Evolutionary conservation across 129 eudicot species (phyloP).

Genomic region (Lactuca sativa): DNA sequence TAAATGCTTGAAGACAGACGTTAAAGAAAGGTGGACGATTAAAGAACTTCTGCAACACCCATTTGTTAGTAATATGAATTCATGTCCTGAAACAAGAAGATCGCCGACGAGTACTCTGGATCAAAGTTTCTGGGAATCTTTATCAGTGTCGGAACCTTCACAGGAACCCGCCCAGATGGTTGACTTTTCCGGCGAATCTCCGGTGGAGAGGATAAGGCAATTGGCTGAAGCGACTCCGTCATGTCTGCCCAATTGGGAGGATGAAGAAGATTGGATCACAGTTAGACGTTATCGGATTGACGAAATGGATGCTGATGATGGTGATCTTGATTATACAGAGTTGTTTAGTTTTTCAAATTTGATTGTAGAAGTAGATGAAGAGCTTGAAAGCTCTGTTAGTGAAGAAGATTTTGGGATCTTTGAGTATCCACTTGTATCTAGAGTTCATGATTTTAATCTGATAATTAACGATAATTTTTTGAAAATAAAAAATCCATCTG

Average conservation of each 20-base stretch:
- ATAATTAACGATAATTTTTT: background rate
- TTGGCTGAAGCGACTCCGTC: conserved; percentile 30
- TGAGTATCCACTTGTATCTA: background rate
- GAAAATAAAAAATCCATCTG: background rate
- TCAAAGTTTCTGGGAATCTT: conserved; percentile 61
- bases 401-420: conserved; percentile 11
- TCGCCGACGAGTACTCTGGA: conserved; percentile 70
- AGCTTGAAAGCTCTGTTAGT: conserved; percentile 14
- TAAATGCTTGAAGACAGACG: conserved; percentile 50
- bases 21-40: conserved; percentile 52
- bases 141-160: conserved; percentile 30
- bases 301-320: conserved; percentile 17
- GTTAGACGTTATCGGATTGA: conserved; percentile 40
- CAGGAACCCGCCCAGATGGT: conserved; percentile 4
- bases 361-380: conserved; percentile 15
- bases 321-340: background rate
- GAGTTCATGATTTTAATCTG: background rate
- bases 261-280: conserved; percentile 60
- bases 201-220: conserved; percentile 41
- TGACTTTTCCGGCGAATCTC: conserved; percentile 27
- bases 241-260: conserved; percentile 42
- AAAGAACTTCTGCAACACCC: conserved; percentile 58
- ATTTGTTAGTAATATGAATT: conserved; percentile 32
- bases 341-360: background rate
- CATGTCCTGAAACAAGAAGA: conserved; percentile 12